Conservation (phyloP, 140 eudicot genomes). For the Anethum foeniculum region DNA sequence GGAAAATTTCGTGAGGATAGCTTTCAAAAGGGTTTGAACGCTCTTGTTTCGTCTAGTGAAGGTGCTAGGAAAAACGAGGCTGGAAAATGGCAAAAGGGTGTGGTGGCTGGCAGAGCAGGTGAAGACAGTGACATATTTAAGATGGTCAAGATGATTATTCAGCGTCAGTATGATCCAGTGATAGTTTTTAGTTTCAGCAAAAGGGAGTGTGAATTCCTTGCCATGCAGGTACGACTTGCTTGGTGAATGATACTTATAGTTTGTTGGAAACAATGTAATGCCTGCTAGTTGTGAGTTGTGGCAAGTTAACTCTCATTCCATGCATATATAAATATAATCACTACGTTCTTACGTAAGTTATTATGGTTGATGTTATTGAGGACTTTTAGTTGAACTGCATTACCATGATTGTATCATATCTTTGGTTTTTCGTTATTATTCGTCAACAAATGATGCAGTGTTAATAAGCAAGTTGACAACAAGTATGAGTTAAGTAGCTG, state of each 20-base stretch:
- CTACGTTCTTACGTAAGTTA: background rate
- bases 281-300: background rate
- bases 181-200: slow-evolving; percentile 94
- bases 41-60: slow-evolving; percentile 64
- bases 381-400: background rate
- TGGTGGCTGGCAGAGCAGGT: slow-evolving; percentile 70
- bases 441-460: background rate
- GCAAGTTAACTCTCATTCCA: background rate
- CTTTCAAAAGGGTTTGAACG: slow-evolving; percentile 91
- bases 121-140: slow-evolving; percentile 97
- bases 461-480: background rate
- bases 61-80: slow-evolving; percentile 51
- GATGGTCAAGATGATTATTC: slow-evolving; percentile 95
- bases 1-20: slow-evolving; percentile 98
- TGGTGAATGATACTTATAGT: background rate
- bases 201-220: slow-evolving; percentile 96
- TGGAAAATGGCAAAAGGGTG: slow-evolving; percentile 81
- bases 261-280: background rate
- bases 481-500: background rate
- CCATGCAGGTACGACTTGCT: slow-evolving; percentile 75
- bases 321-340: background rate
- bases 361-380: background rate
- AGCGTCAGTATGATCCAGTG: slow-evolving; percentile 97
- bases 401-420: background rate
- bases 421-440: background rate